Evolutionary conservation across 805 yeast genomes (phyloP).

Genomic region (Yamadazyma ubonensis): DNA sequence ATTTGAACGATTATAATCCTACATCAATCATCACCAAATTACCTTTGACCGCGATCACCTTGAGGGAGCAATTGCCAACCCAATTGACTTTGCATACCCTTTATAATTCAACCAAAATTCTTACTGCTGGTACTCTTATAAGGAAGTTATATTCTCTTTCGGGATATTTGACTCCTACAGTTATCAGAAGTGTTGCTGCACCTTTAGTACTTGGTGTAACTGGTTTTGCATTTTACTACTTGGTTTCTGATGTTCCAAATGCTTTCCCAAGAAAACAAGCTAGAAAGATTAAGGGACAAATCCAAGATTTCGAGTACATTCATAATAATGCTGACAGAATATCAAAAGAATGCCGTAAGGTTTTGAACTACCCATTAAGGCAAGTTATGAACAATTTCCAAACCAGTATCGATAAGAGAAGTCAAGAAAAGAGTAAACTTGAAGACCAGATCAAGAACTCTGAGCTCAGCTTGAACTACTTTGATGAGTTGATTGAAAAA

Average conservation of each 20-base stretch:
- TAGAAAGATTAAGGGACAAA: constrained; percentile 59
- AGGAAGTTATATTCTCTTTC: constrained; percentile 36
- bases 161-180: constrained; percentile 35
- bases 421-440: constrained; percentile 55
- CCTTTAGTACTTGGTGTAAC: constrained; percentile 54
- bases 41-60: constrained; percentile 28
- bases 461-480: constrained; percentile 54
- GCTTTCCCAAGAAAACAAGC: constrained; percentile 86
- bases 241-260: constrained; percentile 79
- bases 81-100: constrained; percentile 42
- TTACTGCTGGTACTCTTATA: constrained; percentile 43
- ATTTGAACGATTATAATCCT: constrained; percentile 35
- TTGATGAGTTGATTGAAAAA: constrained; percentile 47
- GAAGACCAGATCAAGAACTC: constrained; percentile 53
- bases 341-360: constrained; percentile 77
- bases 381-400: constrained; percentile 76
- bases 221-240: constrained; percentile 56
- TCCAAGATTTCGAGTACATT: constrained; percentile 70
- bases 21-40: constrained; percentile 26
- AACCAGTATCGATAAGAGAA: constrained; percentile 59
- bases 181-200: constrained; percentile 46
- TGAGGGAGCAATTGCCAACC: constrained; percentile 33
- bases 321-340: constrained; percentile 76
- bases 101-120: constrained; percentile 38
- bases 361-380: constrained; percentile 75